Evolutionary conservation across 2,329 filamentous ascomycete genomes (phyloP), one percentile per base, ranked within the genome.

Genomic region (Achaetomium macrosporum): DNA sequence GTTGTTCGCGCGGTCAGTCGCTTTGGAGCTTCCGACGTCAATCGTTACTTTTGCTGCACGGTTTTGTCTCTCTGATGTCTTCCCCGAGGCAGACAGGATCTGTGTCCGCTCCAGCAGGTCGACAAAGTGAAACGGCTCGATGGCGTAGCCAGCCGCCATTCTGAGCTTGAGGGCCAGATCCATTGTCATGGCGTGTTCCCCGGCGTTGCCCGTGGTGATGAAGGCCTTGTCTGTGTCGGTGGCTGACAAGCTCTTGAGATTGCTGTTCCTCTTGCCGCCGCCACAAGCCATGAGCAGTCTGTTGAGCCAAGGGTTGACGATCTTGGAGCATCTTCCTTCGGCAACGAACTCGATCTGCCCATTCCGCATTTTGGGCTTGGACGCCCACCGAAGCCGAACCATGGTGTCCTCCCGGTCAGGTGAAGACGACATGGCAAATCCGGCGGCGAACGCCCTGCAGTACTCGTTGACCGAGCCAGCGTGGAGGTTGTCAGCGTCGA

Each of bases 151-250:
- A 36, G 61, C 57, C 1, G 66, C 66, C 35, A 66, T 47, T 15
- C 61, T 51, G 29, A 68, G 57, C 57, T 68, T 65, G 10, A 62
- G 47, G 2, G 67, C 70, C n/a, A 73, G 58, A 8, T 63, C 63
- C 54, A 72, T 65, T 12, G 63, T 66, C 63, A 72, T 69, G 53
- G 66, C 64, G 46, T 68, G 65, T 51, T 68, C 65, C 30, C 65
- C 66, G 1, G 66, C 65, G 46, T 69, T 69, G 10, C 64, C 66
- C 1, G 66, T 69, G 4, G 60, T 59, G 42, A 69, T 59, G 15
- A 65, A 54, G n/a, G 25, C 17, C 12, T 15, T 46, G 19, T 43
- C 25, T 33, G 9, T 44, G 13, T 16, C 35, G 15, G 15, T n/a
- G 8, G 10, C 30, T 5, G 43, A 6, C 16, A 13, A 1, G 7